These are phyloP conservation scores for Phytophthora sp. DNA, from an alignment of 352 stramenopile species.

Conservation along the genomic window DNA sequence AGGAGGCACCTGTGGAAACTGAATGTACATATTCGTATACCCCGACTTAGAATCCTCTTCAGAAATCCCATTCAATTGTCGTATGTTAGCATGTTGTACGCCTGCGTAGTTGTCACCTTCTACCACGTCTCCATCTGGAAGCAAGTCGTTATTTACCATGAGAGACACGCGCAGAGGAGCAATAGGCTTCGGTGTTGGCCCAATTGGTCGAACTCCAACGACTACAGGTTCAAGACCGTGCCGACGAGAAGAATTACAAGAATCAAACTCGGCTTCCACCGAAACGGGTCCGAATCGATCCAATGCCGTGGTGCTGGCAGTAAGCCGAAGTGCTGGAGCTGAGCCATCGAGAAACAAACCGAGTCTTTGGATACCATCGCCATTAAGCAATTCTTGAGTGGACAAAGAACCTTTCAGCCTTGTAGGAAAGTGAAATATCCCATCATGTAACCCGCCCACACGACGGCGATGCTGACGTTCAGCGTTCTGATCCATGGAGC, in stretches of 20 bases:
- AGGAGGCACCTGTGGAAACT: conserved; percentile 60
- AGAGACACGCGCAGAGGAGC: conserved; percentile 29
- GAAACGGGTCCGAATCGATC: conserved; percentile 51
- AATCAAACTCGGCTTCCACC: conserved; percentile 13
- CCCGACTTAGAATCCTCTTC: background rate
- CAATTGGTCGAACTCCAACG: conserved; percentile 36
- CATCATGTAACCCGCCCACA: conserved; percentile 57
- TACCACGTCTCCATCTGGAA: background rate
- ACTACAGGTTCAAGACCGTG: conserved; percentile 35
- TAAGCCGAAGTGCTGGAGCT: conserved; percentile 36
- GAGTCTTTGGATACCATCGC: conserved; percentile 7
- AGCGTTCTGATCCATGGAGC: conserved; percentile 53
- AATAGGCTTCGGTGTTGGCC: conserved; percentile 35
- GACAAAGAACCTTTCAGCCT: conserved; percentile 45
- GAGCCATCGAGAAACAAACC: conserved; percentile 47
- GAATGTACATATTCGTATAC: conserved; percentile 58
- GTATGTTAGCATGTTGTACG: background rate
- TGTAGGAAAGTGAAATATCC: conserved; percentile 44
- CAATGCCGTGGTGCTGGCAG: conserved; percentile 45
- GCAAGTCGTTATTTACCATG: conserved; percentile 9
- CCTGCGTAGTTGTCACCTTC: background rate
- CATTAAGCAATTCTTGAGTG: conserved; percentile 48
- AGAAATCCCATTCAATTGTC: background rate
- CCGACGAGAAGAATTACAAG: background rate
- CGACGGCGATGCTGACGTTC: conserved; percentile 47